Evolutionary conservation across 2,329 filamentous ascomycete genomes (phyloP).

Genomic region (Penicillium frequentans): DNA sequence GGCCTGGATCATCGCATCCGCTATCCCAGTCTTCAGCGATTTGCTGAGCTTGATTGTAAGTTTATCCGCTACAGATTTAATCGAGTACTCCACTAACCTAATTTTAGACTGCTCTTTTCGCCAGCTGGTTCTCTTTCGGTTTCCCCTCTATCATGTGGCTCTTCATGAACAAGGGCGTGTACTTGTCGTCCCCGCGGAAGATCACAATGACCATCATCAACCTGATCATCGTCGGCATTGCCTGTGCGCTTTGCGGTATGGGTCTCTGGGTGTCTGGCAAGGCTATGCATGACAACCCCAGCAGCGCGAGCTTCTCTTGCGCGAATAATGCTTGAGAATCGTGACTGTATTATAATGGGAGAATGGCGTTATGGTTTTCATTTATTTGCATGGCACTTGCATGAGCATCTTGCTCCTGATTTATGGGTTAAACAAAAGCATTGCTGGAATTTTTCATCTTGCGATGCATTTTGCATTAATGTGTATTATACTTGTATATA

Average conservation of each 20-base stretch:
- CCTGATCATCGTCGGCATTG: slow-evolving; percentile 23
- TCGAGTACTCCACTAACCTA: neutral
- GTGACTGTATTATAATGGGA: neutral
- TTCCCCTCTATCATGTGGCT: slow-evolving; percentile 41
- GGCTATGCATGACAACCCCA: slow-evolving; percentile 33
- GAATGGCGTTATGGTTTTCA: neutral
- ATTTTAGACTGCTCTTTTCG: slow-evolving; percentile 56
- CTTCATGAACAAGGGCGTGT: slow-evolving; percentile 35
- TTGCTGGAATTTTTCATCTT: neutral
- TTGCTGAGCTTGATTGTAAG: slow-evolving; percentile 61
- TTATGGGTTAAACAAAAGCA: neutral
- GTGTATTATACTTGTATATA: neutral
- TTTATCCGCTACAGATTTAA: neutral
- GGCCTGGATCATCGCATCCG: slow-evolving; percentile 67
- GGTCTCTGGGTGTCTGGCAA: slow-evolving; percentile 37
- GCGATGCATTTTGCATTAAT: neutral
- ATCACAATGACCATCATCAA: slow-evolving; percentile 30
- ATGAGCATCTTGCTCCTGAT: neutral
- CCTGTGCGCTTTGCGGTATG: slow-evolving; percentile 29
- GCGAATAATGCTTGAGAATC: slow-evolving; percentile 25
- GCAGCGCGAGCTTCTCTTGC: slow-evolving; percentile 34
- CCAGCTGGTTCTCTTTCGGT: slow-evolving; percentile 64
- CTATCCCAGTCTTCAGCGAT: slow-evolving; percentile 68
- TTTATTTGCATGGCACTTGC: neutral
- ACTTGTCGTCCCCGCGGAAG: slow-evolving; percentile 32